Evolutionary conservation across 1,284 basidiomycete genomes (phyloP), one percentile per base, ranked within the genome.

Genomic region (Stereum hirsutum): DNA sequence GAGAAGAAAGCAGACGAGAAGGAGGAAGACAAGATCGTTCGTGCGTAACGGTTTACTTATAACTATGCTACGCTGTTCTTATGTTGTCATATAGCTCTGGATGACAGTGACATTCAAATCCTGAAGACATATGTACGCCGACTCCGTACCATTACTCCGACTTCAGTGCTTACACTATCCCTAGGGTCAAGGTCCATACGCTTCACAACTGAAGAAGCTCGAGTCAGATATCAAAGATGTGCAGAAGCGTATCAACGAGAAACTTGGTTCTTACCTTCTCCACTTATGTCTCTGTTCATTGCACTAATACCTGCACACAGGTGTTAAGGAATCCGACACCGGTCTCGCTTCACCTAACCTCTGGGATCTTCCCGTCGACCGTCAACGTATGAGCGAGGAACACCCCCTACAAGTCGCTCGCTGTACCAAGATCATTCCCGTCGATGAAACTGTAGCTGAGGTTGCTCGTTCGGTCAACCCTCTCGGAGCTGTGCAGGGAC

Each of bases 71-170:
- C 61, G 19, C 24, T 11, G n/a, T 4, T 48, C 44, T 41, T 31
- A 57, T 8, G 11, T n/a, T 15, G 14, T 14, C 5, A 11, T 27
- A 24, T 39, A 86, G 95, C 88, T 41, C 81, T 99, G 50, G 96
- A 98, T 60, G 96, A 98, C 58, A 94, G 90, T 49, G 96, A 99
- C 61, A 99, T 99, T 46, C 95, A 99, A 65, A 95, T 99, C 49
- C 78, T 99, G 53, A 97, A 98, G 72, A 99, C 96, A 49, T 99
- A 99, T 63, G 92, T 83, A 61, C 43, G 71, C 51, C 45, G 14
- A 12, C 31, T 24, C 23, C 40, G 46, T 27, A 50, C 41, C n/a
- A 44, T 19, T 37, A 5, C 40, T 17, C 34, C 42, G 12, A 34
- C 4, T 15, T 19, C 6, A 38, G 8, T 39, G 57, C 54, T 56